Evolutionary conservation across 176 grass and related monocot species (phyloP), one percentile per base, ranked within the genome.

Genomic region (Neostapfia colusana): DNA sequence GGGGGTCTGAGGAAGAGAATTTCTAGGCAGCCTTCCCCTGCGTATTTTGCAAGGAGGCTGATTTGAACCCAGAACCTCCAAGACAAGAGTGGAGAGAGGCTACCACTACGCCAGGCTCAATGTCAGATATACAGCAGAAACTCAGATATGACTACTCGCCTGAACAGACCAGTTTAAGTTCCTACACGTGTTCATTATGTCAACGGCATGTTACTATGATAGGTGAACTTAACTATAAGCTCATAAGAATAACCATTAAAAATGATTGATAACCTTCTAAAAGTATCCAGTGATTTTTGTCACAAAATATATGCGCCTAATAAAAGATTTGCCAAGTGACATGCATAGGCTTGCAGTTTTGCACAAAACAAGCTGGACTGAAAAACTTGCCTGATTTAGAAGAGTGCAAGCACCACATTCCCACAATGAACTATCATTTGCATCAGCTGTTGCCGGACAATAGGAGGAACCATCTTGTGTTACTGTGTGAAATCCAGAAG

Each of bases 371-470:
- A 53, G 7, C 18, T 23, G 78, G 15, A 74, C 17, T 35, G 39
- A 65, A 44, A 13, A 55, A 51, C 77, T 86, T 92, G 90, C 95
- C 85, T 90, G 79, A 72, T 95, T 99, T 56, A 99, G 67, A 74
- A 99, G 83, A 78, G 92, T 99, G 85, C 92, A 99, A 71, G 87
- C 45, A 68, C 70, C 75, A 83, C 89, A 99, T 55, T 92, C 89
- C 89, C 95, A 90, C 66, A 87, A 54, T 44, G 77, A 87, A 85
- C 36, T 55, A 72, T 86, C 67, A 16, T 16, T 60, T 0, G 59
- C 63, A 81, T 69, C 69, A 86, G 48, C 40, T 55, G 31, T 53
- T 65, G 67, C 65, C 51, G 65, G 60, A 88, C 45, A 38, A 76
- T 87, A 82, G 78, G 82, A 84, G 14, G 89, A 83, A 74, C 69